These are phyloP conservation scores for Kuraishia piskuri DNA, from an alignment of 805 yeast genomes.

Conservation along the genomic window DNA sequence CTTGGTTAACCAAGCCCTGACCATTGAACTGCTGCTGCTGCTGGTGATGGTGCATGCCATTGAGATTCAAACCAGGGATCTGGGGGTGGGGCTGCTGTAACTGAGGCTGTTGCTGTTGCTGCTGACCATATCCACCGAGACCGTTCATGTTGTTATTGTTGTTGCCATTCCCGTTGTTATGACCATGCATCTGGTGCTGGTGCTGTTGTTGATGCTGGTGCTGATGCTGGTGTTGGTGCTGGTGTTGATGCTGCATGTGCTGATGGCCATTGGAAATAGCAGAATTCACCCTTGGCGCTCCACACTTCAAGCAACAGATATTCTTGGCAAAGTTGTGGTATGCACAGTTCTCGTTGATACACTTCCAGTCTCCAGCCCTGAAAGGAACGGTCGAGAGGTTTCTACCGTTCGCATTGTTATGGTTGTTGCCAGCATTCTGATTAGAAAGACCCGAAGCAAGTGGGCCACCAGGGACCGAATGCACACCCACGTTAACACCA, in stretches of 20 bases:
- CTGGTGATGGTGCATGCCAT: constrained; percentile 4
- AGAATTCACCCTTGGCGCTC: constrained; percentile 47
- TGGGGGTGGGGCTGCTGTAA: constrained; percentile 5
- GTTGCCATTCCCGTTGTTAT: neutral
- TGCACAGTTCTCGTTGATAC: constrained; percentile 66
- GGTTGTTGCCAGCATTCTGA: constrained; percentile 2
- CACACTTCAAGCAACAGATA: constrained; percentile 79
- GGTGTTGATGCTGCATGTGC: constrained; percentile 14
- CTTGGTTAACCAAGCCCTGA: constrained; percentile 6
- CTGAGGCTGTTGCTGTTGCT: constrained; percentile 3
- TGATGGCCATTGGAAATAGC: constrained; percentile 21
- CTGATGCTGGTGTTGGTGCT: no score
- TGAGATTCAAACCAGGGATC: neutral
- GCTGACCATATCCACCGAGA: neutral
- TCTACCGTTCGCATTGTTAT: constrained; percentile 5
- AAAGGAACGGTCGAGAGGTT: constrained; percentile 62
- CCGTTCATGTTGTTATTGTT: neutral
- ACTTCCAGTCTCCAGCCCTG: constrained; percentile 96
- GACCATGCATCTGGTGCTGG: constrained; percentile 4
- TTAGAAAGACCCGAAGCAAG: constrained; percentile 1
- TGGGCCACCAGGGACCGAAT: neutral
- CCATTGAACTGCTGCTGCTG: constrained; percentile 5
- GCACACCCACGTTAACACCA: neutral
- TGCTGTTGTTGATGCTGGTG: constrained; percentile 9
- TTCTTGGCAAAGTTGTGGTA: constrained; percentile 93